These are phyloP conservation scores for Thraustochytrium sp. DNA, from an alignment of 352 stramenopile genomes.

Conservation along the genomic window DNA sequence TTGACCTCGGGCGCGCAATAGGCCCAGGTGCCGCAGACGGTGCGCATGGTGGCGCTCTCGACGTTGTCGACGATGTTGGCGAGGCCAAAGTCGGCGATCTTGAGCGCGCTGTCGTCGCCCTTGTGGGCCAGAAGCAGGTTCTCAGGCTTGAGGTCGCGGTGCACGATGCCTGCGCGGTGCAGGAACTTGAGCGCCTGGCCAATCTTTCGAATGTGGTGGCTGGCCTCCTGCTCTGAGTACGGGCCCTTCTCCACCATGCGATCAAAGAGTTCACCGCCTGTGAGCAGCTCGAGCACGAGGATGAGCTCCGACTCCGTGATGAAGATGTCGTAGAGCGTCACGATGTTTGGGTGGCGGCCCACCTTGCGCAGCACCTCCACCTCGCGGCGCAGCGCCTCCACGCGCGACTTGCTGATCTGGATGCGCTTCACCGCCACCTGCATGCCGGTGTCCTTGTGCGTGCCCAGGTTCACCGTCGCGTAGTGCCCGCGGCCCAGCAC, in stretches of 20 bases:
- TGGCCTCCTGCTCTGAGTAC: conserved; percentile 71
- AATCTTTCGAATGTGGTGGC: conserved; percentile 67
- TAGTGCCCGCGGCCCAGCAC: conserved; percentile 37
- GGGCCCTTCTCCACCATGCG: conserved; percentile 79
- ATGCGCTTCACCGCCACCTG: conserved; percentile 67
- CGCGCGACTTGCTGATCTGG: conserved; percentile 73
- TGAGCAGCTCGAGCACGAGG: conserved; percentile 82
- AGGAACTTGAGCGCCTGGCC: conserved; percentile 75
- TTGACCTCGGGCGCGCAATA: conserved; percentile 90
- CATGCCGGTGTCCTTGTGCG: conserved; percentile 55
- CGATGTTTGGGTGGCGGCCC: conserved; percentile 72
- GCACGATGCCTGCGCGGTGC: conserved; percentile 75
- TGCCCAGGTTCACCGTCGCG: conserved; percentile 47
- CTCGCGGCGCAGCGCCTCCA: conserved; percentile 71
- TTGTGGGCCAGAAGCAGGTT: conserved; percentile 76
- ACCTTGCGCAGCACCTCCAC: conserved; percentile 60
- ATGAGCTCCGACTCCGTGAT: conserved; percentile 69
- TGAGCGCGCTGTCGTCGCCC: conserved; percentile 74
- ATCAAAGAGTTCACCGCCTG: conserved; percentile 79
- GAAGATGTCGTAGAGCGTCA: conserved; percentile 74
- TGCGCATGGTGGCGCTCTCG: conserved; percentile 69
- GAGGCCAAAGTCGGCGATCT: conserved; percentile 82
- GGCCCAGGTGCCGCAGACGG: conserved; percentile 58
- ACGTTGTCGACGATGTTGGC: conserved; percentile 58
- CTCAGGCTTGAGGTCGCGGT: conserved; percentile 77